Evolutionary conservation across 805 yeast species (phyloP).

Genomic region (Pichia kluyveri): DNA sequence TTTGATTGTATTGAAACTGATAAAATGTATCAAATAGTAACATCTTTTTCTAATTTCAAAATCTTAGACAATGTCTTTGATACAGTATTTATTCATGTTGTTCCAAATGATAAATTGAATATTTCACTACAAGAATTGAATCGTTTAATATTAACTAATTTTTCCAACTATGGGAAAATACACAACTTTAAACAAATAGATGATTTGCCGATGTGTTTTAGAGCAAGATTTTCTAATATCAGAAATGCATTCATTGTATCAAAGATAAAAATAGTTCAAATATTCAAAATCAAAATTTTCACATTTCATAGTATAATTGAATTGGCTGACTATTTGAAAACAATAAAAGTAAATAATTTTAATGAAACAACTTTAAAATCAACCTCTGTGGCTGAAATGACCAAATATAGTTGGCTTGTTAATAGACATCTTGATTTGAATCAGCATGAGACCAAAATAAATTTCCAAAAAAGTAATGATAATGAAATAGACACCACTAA

Average conservation of each 20-base stretch:
- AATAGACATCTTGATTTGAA: slow-evolving; percentile 17
- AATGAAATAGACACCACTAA: slow-evolving; percentile 32
- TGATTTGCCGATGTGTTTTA: slow-evolving; percentile 6
- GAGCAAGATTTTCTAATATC: slow-evolving; percentile 27
- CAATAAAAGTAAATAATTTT: no score
- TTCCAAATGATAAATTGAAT: slow-evolving; percentile 2
- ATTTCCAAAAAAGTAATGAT: slow-evolving; percentile 7
- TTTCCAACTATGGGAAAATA: slow-evolving; percentile 18
- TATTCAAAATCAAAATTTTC: slow-evolving; percentile 9
- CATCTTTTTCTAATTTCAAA: slow-evolving; percentile 11
- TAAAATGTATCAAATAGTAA: background rate
- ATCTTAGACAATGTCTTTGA: slow-evolving; percentile 18
- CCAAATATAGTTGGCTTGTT: slow-evolving; percentile 16
- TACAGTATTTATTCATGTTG: slow-evolving; percentile 9
- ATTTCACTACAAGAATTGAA: background rate
- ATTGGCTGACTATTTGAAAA: background rate
- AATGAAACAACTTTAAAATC: background rate
- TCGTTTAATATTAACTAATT: slow-evolving; percentile 3
- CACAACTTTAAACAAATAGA: slow-evolving; percentile 4
- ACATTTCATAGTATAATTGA: slow-evolving; percentile 19
- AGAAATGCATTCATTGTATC: slow-evolving; percentile 27
- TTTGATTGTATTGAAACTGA: slow-evolving; percentile 11
- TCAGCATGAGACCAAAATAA: background rate
- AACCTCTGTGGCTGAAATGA: slow-evolving; percentile 14
- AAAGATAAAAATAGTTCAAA: slow-evolving; percentile 7